Percentiles rank a stretch among this genome's conserved stretches.
These are phyloP conservation scores for Acephala macrosclerotiorum DNA, from an alignment of 2,329 filamentous ascomycete species.

Conservation along the genomic window DNA sequence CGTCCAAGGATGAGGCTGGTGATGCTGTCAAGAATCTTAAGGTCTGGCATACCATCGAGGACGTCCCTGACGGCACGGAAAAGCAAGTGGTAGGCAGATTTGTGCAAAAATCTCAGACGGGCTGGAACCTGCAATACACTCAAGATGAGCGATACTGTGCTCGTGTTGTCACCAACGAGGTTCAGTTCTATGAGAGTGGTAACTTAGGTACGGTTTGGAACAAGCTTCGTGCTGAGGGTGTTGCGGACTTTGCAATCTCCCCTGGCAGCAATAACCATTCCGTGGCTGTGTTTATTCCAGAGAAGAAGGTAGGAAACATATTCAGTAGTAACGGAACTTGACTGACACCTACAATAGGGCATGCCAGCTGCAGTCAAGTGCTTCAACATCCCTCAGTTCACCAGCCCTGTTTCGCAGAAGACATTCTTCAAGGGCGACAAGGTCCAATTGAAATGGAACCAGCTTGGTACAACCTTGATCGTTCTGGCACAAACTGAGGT, in stretches of 20 bases:
- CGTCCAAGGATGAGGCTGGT: constrained; percentile 89
- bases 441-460: constrained; percentile 98
- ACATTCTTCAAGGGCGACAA: constrained; percentile 99
- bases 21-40: constrained; percentile 97
- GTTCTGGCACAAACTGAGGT: constrained; percentile 98
- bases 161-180: constrained; percentile 93
- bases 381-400: constrained; percentile 91
- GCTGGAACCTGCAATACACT: constrained; percentile 98
- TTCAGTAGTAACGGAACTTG: not conserved
- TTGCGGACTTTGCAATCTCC: constrained; percentile 86
- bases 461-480: constrained; percentile 86
- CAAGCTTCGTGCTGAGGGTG: constrained; percentile 91
- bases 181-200: constrained; percentile 93
- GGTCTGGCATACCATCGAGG: constrained; percentile 88
- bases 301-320: constrained; percentile 77
- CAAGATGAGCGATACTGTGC: constrained; percentile 93
- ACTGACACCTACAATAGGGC: constrained; percentile 63
- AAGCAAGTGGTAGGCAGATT: constrained; percentile 85
- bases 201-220: constrained; percentile 91
- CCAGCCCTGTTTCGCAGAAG: constrained; percentile 87
- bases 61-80: constrained; percentile 64
- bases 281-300: constrained; percentile 93
- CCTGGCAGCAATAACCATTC: constrained; percentile 89
- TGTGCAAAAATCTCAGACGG: constrained; percentile 93
- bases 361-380: constrained; percentile 94